These are phyloP conservation scores for Cardiospermum halicacabum DNA, from an alignment of 345 rosid species.

Conservation along the genomic window DNA sequence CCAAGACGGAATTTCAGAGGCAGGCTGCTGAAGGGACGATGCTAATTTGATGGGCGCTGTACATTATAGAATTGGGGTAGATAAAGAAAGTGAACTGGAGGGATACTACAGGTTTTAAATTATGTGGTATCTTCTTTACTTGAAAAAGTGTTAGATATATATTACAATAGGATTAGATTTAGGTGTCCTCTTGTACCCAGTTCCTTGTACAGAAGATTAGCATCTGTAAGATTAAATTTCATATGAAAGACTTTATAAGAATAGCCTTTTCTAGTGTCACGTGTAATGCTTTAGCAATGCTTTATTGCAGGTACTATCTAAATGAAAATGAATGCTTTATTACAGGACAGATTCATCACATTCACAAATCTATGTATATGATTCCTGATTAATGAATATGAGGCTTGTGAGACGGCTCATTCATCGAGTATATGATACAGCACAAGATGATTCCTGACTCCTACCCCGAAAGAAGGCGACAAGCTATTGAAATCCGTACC, in stretches of 20 bases:
- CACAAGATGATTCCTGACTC: too few relatives aligned
- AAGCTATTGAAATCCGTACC: too few relatives aligned
- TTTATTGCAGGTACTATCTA: too few relatives aligned
- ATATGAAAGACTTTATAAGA: background rate
- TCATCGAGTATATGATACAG: too few relatives aligned
- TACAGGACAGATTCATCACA: too few relatives aligned
- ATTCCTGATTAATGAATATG: too few relatives aligned
- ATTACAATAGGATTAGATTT: background rate
- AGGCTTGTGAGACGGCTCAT: too few relatives aligned
- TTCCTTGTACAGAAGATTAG: background rate
- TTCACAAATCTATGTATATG: too few relatives aligned
- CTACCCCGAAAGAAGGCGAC: too few relatives aligned
- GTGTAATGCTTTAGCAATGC: background rate
- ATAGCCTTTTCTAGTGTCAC: background rate
- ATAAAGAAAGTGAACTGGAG: background rate
- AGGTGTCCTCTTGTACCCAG: too few relatives aligned
- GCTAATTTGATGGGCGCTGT: background rate
- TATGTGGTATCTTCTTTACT: constrained; percentile 6
- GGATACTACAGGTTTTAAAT: constrained; percentile 5
- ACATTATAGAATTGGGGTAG: background rate
- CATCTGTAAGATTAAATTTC: background rate
- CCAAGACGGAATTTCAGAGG: background rate
- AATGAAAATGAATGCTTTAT: too few relatives aligned
- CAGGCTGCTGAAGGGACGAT: background rate
- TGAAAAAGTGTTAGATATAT: background rate